Evolutionary conservation across 257 asterid genomes (phyloP).

Genomic region (Nicotiana tomentosiformis): DNA sequence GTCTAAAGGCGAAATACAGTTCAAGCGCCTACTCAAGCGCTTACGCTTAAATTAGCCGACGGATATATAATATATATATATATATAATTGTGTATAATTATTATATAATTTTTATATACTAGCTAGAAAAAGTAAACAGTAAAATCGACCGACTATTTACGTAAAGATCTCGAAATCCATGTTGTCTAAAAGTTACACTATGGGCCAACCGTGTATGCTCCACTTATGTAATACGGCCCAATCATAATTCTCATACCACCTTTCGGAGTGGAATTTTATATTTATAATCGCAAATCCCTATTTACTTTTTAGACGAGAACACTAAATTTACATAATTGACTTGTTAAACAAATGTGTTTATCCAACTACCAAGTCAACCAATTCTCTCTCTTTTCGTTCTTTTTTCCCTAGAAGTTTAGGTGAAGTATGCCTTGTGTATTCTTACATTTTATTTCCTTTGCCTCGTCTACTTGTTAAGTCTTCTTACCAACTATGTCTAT

Average conservation of each 20-base stretch:
- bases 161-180: background rate
- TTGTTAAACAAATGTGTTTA: background rate
- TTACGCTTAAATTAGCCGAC: too few species aligned
- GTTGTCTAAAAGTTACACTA: background rate
- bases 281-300: background rate
- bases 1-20: too few species aligned
- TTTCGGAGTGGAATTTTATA: background rate
- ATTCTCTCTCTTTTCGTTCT: background rate
- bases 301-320: background rate
- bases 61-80: too few species aligned
- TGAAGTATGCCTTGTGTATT: background rate
- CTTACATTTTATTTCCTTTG: background rate
- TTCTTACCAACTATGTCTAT: background rate
- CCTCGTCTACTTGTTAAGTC: background rate
- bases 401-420: background rate
- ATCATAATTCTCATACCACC: background rate
- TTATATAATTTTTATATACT: too few species aligned
- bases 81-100: too few species aligned
- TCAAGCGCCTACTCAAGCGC: too few species aligned
- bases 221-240: background rate
- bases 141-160: too few species aligned
- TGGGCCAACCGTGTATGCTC: background rate
- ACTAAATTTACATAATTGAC: background rate
- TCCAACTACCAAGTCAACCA: background rate
- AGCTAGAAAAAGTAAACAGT: too few species aligned